Percentiles rank a stretch among this genome's conserved stretches.
phyloP scores from a whole-genome alignment of 805 yeast species.

The Komagataella pseudopastoris region DNA sequence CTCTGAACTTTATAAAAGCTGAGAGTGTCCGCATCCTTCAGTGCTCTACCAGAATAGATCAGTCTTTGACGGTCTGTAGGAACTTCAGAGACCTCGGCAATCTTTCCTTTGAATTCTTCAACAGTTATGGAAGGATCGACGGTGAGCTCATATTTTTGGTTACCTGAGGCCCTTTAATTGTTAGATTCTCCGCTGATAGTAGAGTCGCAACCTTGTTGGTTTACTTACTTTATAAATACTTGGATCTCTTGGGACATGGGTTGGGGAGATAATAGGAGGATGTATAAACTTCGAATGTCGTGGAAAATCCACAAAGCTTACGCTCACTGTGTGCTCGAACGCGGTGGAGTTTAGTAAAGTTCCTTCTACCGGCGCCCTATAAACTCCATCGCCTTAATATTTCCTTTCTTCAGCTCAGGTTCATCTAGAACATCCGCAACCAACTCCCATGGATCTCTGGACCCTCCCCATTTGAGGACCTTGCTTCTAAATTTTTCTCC shows the following conservation, averaged over 20 bases:
- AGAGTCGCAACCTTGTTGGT: neutral
- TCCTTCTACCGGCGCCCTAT: constrained; percentile 19
- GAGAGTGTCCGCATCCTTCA: constrained; percentile 71
- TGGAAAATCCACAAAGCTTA: neutral
- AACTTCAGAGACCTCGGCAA: constrained; percentile 48
- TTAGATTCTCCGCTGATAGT: neutral
- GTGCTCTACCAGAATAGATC: constrained; percentile 87
- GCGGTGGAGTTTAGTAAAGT: neutral
- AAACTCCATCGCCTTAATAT: constrained; percentile 51
- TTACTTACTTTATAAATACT: constrained; percentile 17
- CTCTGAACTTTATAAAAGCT: constrained; percentile 67
- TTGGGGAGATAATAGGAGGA: neutral
- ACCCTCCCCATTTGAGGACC: constrained; percentile 88
- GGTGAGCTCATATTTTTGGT: constrained; percentile 59
- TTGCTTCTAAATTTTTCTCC: constrained; percentile 64
- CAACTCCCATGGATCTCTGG: constrained; percentile 79
- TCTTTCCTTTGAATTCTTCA: constrained; percentile 49
- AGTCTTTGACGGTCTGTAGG: constrained; percentile 76
- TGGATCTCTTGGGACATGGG: constrained; percentile 12
- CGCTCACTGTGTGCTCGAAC: neutral
- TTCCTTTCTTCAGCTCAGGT: constrained; percentile 51
- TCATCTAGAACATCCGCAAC: constrained; percentile 66
- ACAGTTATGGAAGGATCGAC: constrained; percentile 44
- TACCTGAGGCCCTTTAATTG: constrained; percentile 40
- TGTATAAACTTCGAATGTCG: neutral